Conservation (phyloP, 2,329 filamentous ascomycete species). For the Botrytis medusae region DNA sequence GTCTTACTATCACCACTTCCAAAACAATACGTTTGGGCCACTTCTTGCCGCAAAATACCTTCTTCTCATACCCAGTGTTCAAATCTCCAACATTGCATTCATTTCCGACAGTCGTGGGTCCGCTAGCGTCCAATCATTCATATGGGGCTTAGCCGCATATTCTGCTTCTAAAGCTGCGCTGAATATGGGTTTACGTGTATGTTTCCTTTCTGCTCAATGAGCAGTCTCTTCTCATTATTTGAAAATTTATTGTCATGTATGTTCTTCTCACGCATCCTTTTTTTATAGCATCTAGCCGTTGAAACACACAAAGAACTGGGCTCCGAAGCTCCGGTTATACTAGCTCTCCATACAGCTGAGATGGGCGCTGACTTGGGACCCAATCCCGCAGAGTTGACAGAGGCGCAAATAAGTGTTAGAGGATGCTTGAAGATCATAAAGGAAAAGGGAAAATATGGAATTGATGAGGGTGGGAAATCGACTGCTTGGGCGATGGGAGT, state of each 20-base stretch:
- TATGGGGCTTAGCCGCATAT: slow-evolving; percentile 59
- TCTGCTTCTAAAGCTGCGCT: slow-evolving; percentile 56
- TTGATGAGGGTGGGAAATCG: background rate
- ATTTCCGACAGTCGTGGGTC: slow-evolving; percentile 59
- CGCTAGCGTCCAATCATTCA: slow-evolving; percentile 51
- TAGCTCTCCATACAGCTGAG: slow-evolving; percentile 10
- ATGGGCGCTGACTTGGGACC: background rate
- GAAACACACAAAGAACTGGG: background rate
- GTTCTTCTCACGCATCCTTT: background rate
- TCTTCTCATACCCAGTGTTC: slow-evolving; percentile 37
- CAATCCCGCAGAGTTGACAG: background rate
- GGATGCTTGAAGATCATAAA: slow-evolving; percentile 4
- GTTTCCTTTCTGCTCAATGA: background rate
- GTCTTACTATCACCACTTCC: slow-evolving; percentile 54
- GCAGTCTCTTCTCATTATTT: background rate
- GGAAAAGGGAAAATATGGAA: slow-evolving; percentile 10
- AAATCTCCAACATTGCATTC: slow-evolving; percentile 48
- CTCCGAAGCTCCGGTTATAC: background rate
- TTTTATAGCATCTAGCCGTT: background rate
- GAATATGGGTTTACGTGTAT: slow-evolving; percentile 51
- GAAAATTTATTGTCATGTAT: no score
- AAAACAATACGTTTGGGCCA: slow-evolving; percentile 60
- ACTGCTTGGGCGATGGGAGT: slow-evolving; percentile 1
- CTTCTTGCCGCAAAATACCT: slow-evolving; percentile 55
- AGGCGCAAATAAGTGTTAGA: background rate